Evolutionary conservation across 2,329 filamentous ascomycete species (phyloP).

Genomic region (Penicillium glabrum): DNA sequence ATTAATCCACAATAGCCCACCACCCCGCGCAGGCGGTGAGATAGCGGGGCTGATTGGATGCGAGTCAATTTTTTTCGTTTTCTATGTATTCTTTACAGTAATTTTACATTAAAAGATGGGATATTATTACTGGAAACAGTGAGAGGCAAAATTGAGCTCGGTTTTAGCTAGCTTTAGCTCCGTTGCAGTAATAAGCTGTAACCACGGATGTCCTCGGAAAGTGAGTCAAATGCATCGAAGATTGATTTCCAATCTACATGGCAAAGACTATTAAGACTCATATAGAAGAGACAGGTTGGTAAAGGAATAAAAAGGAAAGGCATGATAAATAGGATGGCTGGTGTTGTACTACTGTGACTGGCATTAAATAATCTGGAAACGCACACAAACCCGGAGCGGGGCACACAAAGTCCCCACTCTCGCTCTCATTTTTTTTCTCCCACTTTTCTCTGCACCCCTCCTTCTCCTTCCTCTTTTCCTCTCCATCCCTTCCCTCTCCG

Average conservation of each 20-base stretch:
- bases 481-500: conserved; percentile 28
- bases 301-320: background rate
- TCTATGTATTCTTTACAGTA: background rate
- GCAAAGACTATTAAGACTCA: background rate
- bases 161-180: background rate
- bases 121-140: background rate
- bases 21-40: conserved; percentile 16
- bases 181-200: background rate
- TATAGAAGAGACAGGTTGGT: background rate
- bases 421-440: conserved; percentile 28
- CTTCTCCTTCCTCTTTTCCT: conserved; percentile 26
- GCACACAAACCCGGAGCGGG: conserved; percentile 20
- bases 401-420: conserved; percentile 27
- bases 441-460: conserved; percentile 27
- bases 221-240: background rate
- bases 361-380: conserved; percentile 9
- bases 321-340: background rate
- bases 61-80: background rate
- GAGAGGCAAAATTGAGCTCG: background rate
- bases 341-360: background rate
- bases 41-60: conserved; percentile 10
- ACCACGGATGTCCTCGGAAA: conserved; percentile 11
- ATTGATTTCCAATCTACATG: background rate
- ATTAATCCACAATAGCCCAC: conserved; percentile 9
- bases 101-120: background rate